A percentile compares a stretch with the other conserved stretches of the same genome.
Evolutionary conservation across 495 filamentous ascomycete species (phyloP).

Genomic region (Immersiella caudata): DNA sequence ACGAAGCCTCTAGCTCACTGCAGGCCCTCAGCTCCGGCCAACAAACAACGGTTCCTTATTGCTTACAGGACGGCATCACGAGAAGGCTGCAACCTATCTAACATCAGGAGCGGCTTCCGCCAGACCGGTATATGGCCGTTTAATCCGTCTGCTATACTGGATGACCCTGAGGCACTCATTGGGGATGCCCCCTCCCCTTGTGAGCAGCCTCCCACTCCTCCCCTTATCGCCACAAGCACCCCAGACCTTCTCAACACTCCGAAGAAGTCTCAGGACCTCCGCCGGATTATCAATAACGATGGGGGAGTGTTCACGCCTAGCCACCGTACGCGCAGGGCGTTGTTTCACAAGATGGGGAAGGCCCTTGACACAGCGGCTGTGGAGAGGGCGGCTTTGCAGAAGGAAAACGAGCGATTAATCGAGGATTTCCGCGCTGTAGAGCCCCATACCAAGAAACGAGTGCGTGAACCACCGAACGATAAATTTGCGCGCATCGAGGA

Average conservation of each 20-base stretch:
- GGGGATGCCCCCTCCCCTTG: not conserved
- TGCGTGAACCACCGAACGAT: too few species aligned
- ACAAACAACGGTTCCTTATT: too few species aligned
- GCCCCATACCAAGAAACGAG: too few species aligned
- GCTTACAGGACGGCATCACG: too few species aligned
- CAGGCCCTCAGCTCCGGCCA: not conserved
- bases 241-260: not conserved
- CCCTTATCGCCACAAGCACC: too few species aligned
- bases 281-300: not conserved
- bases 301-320: not conserved
- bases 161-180: constrained; percentile 11
- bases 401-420: not conserved
- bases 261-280: not conserved
- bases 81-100: too few species aligned
- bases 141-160: not conserved
- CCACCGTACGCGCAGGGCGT: too few species aligned
- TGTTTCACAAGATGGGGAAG: too few species aligned
- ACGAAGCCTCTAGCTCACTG: not conserved
- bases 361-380: not conserved
- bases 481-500: too few species aligned
- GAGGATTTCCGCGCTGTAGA: too few species aligned
- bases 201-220: too few species aligned
- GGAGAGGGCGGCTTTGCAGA: not conserved
- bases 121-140: constrained; percentile 18
- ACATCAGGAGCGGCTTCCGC: too few species aligned